Evolutionary conservation across 2,329 filamentous ascomycete species (phyloP).

Genomic region (Emergomyces pasteurianus): DNA sequence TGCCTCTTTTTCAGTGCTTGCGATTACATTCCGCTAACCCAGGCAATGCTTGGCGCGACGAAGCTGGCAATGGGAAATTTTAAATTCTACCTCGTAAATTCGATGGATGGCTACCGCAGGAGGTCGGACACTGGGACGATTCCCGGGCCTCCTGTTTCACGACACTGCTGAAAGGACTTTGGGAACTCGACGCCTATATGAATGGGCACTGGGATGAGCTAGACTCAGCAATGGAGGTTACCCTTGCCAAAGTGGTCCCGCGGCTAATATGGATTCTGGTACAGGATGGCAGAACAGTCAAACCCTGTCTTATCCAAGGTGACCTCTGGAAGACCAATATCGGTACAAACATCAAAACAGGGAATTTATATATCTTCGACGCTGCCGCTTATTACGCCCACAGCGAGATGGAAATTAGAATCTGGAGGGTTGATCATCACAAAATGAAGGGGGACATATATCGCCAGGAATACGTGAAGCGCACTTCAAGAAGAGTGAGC

Average conservation of each 20-base stretch:
- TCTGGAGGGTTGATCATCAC: constrained; percentile 17
- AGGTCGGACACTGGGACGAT: constrained; percentile 18
- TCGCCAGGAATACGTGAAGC: constrained; percentile 6
- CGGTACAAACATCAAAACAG: constrained; percentile 19
- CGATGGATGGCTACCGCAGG: constrained; percentile 19
- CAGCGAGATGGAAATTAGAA: constrained; percentile 25
- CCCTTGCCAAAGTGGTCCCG: constrained; percentile 22
- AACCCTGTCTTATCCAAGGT: constrained; percentile 26
- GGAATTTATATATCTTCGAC: constrained; percentile 24
- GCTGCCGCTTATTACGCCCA: constrained; percentile 25
- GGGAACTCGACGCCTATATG: constrained; percentile 17
- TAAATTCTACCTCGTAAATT: constrained; percentile 26
- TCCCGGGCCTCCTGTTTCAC: constrained; percentile 27
- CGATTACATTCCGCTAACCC: constrained; percentile 21
- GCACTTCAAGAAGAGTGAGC: constrained; percentile 17
- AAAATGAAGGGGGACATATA: constrained; percentile 9
- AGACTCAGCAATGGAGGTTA: constrained; percentile 12
- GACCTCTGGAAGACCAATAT: constrained; percentile 31
- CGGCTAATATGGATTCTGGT: constrained; percentile 15
- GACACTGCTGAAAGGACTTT: constrained; percentile 20
- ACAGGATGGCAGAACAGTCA: constrained; percentile 15
- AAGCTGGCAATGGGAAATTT: constrained; percentile 23
- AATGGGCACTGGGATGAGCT: constrained; percentile 24
- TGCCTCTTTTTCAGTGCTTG: constrained; percentile 21
- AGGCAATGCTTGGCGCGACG: constrained; percentile 15